Conservation (phyloP, 208 protist species). For the Trypanosoma melophagium region DNA sequence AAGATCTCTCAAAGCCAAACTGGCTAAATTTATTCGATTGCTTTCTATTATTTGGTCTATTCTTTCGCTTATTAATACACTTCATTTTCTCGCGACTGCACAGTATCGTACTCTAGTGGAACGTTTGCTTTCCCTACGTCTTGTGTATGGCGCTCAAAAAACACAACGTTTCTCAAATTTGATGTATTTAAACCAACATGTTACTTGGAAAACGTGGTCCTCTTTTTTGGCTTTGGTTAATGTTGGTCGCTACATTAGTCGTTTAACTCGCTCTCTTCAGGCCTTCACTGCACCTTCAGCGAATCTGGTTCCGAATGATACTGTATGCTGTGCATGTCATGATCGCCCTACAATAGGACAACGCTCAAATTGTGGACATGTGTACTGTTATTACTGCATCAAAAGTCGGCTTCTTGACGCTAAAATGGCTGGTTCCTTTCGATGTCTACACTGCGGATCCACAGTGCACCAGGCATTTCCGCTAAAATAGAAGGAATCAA, state of each 20-base stretch:
- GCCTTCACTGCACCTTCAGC: conserved; percentile 34
- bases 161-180: conserved; percentile 83
- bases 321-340: conserved; percentile 77
- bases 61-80: conserved; percentile 75
- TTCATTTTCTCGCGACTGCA: conserved; percentile 85
- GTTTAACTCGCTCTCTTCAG: conserved; percentile 47
- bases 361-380: conserved; percentile 86
- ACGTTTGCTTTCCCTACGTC: conserved; percentile 74
- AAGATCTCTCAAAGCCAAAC: conserved; percentile 28
- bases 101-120: conserved; percentile 85
- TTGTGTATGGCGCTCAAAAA: conserved; percentile 83
- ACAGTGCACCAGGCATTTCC: conserved; percentile 43
- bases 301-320: conserved; percentile 32
- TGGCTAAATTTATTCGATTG: conserved; percentile 53
- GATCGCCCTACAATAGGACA: conserved; percentile 61
- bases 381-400: conserved; percentile 94
- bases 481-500: background rate
- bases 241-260: conserved; percentile 62
- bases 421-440: conserved; percentile 63
- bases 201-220: conserved; percentile 77
- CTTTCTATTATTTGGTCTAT: conserved; percentile 47
- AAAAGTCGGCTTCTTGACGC: conserved; percentile 75
- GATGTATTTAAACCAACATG: conserved; percentile 88
- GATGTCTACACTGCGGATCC: conserved; percentile 68
- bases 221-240: conserved; percentile 77